Base-by-base conservation (phyloP, 331 rosid genomes). In the Ulmus americana region DNA sequence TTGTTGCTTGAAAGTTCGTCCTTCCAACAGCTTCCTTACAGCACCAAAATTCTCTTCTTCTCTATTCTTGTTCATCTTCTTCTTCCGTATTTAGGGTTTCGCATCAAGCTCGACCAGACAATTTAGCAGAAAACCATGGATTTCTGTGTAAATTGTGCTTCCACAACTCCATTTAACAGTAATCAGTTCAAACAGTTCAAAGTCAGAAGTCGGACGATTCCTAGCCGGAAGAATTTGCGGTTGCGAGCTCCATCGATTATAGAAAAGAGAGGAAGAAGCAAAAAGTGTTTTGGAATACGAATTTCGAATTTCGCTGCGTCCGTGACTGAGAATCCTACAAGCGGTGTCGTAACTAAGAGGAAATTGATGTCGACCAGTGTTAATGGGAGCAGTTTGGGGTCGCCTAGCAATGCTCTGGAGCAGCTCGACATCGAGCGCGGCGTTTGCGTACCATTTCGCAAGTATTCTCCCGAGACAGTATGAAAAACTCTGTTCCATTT, bases 361-460 rank as follows among this genome's bases (percentile, higher is more conserved):
- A 65, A 54, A 28, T 22, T 55, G 64, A 11, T 41, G 46, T 38
- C 71, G 10, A 39, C 38, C 16, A 22, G 57, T 35, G 55, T 16
- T 44, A 14, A 20, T 43, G 73, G 70, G 38, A 28, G 12, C 40
- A 44, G 70, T 38, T 9, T 41, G 76, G 76, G 64, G 45, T 78
- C 81, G 61, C 51, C 88, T 0, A 87, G 75, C 74, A 64, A 76
- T 68, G 98, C 98, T 47, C 66, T 94, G 79, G 97, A 94, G 80
- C 95, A 75, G 84, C 99, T 90, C 40, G 99, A 94, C 39, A 72
- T 94, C 74, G 99, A 94, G 81, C 99, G 99, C 8, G 99, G 99
- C 28, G 99, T 94, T 18, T 90, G 99, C 64, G 63, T 87, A 53
- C 99, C 99, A 14, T 94, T 84, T 79, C 95, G 95, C 85, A 92